Conservation (phyloP, 2,329 filamentous ascomycete species). For the Aspergillus pseudonomiae region DNA sequence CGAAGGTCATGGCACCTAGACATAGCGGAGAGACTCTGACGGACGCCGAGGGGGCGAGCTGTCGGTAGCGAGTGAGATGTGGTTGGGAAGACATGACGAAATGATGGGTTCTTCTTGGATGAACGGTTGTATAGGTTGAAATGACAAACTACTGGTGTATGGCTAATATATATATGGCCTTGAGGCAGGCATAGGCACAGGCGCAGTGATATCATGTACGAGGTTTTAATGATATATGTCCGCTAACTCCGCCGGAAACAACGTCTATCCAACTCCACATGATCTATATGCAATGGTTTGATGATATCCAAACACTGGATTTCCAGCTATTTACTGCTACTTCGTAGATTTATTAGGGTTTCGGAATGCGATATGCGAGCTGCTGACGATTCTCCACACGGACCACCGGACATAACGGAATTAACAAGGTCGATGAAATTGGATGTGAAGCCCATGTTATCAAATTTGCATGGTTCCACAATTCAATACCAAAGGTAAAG, state of each 20-base stretch:
- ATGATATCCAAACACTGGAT: not conserved
- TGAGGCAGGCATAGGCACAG: not conserved
- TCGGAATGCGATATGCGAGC: too few species aligned
- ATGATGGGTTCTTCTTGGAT: not conserved
- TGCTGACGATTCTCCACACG: too few species aligned
- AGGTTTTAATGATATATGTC: not conserved
- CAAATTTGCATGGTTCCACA: too few species aligned
- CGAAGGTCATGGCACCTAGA: conserved; percentile 40
- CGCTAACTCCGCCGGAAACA: not conserved
- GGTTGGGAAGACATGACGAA: not conserved
- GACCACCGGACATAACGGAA: not conserved
- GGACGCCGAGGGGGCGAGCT: conserved; percentile 66
- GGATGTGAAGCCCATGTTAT: too few species aligned
- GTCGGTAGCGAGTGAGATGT: conserved; percentile 61
- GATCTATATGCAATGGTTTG: not conserved
- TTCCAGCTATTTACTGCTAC: not conserved
- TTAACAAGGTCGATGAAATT: not conserved
- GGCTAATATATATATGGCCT: not conserved
- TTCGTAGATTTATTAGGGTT: too few species aligned
- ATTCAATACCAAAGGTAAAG: too few species aligned
- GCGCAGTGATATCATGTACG: too few species aligned
- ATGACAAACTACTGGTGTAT: not conserved
- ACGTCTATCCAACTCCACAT: not conserved
- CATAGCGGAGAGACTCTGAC: conserved; percentile 66
- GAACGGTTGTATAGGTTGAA: not conserved